Conservation (phyloP, 2,329 filamentous ascomycete species). For the Leptoxyphium fumago region DNA sequence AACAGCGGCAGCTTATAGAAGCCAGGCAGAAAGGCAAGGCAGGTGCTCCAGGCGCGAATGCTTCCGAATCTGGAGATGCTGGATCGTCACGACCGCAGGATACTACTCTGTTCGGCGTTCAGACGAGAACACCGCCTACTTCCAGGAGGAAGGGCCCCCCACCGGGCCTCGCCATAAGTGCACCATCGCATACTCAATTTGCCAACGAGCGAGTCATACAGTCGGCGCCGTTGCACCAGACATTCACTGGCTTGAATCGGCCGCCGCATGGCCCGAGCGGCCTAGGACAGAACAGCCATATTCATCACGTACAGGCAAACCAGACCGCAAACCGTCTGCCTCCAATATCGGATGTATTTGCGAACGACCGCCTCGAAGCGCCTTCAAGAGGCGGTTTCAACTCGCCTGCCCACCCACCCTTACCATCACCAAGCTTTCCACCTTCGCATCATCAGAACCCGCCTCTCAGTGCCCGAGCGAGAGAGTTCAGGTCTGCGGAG, state of each 20-base stretch:
- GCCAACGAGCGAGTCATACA: conserved; percentile 91
- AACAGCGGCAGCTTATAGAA: conserved; percentile 91
- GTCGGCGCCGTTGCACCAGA: conserved; percentile 86
- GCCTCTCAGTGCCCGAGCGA: conserved; percentile 41
- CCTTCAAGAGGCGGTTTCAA: conserved; percentile 6
- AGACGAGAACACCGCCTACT: conserved; percentile 55
- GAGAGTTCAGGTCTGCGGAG: conserved; percentile 91
- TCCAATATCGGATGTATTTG: conserved; percentile 89
- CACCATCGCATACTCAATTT: conserved; percentile 82
- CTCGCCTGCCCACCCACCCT: conserved; percentile 46
- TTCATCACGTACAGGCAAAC: conserved; percentile 74
- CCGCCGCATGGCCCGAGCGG: conserved; percentile 66
- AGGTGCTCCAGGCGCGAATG: conserved; percentile 11
- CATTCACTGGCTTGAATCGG: conserved; percentile 74
- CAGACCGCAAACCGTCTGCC: conserved; percentile 88
- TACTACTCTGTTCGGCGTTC: conserved; percentile 27
- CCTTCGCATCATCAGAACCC: conserved; percentile 27
- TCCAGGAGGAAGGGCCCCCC: conserved; percentile 63
- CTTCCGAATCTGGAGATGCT: conserved; percentile 13
- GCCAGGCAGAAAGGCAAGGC: conserved; percentile 71
- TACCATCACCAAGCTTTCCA: conserved; percentile 66
- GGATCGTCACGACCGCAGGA: conserved; percentile 19
- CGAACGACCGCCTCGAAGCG: conserved; percentile 51
- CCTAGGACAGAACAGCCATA: conserved; percentile 71
- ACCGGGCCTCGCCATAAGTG: conserved; percentile 84